phyloP scores from a whole-genome alignment of 257 asterid genomes.

The Cordia subcordata region DNA sequence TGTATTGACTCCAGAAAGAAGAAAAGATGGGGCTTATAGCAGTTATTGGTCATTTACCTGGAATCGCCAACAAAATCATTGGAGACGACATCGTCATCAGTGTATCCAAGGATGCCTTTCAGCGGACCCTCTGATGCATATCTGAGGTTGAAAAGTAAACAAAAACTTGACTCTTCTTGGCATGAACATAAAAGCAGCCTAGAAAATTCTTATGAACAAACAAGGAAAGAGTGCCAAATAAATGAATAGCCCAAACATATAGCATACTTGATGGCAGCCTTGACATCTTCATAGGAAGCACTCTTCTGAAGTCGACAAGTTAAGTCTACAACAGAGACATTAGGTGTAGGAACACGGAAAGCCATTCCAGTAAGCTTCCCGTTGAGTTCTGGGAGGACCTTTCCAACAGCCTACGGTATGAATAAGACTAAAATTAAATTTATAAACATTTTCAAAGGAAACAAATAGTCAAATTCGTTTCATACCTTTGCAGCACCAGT shows the following conservation, averaged over 20 bases:
- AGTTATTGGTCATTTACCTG: slow-evolving; percentile 40
- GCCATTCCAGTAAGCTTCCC: slow-evolving; percentile 99
- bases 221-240: neutral
- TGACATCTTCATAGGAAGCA: slow-evolving; percentile 95
- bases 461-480: slow-evolving; percentile 1
- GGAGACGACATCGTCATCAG: slow-evolving; percentile 97
- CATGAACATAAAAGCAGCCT: neutral
- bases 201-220: neutral
- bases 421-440: neutral
- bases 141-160: slow-evolving; percentile 29
- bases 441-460: neutral
- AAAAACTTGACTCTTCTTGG: neutral
- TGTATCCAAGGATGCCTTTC: slow-evolving; percentile 94
- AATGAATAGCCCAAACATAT: slow-evolving; percentile 2
- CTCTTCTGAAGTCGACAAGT: slow-evolving; percentile 87
- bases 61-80: slow-evolving; percentile 95
- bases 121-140: slow-evolving; percentile 91
- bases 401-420: slow-evolving; percentile 83
- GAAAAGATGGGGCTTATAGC: neutral
- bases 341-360: slow-evolving; percentile 96
- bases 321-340: slow-evolving; percentile 95
- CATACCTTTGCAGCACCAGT: slow-evolving; percentile 99
- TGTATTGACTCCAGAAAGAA: neutral
- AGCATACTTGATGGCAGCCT: slow-evolving; percentile 81
- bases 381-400: slow-evolving; percentile 95